Conservation (phyloP, 2,329 filamentous ascomycete species). For the Diaporthe vexans region DNA sequence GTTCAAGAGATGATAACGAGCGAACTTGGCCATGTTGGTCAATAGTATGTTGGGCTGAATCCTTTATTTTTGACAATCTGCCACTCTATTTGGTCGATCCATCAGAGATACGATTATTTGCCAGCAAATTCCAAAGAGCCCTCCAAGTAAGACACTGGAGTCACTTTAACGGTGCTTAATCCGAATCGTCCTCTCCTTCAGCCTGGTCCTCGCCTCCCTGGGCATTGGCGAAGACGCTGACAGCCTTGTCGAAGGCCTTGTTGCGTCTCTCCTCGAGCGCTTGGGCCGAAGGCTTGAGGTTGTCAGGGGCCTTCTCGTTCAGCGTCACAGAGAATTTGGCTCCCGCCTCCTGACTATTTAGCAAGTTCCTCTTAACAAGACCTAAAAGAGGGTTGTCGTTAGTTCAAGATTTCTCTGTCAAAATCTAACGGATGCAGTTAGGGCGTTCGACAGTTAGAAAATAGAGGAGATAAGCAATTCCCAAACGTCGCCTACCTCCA, state of each 20-base stretch:
- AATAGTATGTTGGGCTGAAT: background rate
- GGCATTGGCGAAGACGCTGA: conserved; percentile 43
- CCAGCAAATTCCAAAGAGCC: background rate
- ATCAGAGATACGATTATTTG: background rate
- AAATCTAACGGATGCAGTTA: background rate
- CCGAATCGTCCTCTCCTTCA: conserved; percentile 47
- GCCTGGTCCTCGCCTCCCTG: conserved; percentile 44
- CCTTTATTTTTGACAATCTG: background rate
- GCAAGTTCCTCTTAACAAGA: conserved; percentile 46
- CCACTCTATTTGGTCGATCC: background rate
- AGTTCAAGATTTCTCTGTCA: background rate
- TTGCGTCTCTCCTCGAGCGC: conserved; percentile 43
- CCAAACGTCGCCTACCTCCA: conserved; percentile 31
- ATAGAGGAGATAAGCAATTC: background rate
- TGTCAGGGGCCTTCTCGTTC: conserved; percentile 44
- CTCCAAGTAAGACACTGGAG: background rate
- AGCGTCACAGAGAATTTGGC: conserved; percentile 43
- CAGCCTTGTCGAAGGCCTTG: conserved; percentile 44
- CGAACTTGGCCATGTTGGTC: background rate
- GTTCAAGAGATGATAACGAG: background rate
- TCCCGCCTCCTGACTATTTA: conserved; percentile 42
- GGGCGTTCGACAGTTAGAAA: background rate
- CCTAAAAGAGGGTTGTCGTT: conserved; percentile 30
- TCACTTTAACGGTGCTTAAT: conserved; percentile 18
- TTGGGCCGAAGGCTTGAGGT: conserved; percentile 43